These are phyloP conservation scores for Diversispora epigaea DNA, from an alignment of 192 early-diverging fungal species.

Conservation along the genomic window DNA sequence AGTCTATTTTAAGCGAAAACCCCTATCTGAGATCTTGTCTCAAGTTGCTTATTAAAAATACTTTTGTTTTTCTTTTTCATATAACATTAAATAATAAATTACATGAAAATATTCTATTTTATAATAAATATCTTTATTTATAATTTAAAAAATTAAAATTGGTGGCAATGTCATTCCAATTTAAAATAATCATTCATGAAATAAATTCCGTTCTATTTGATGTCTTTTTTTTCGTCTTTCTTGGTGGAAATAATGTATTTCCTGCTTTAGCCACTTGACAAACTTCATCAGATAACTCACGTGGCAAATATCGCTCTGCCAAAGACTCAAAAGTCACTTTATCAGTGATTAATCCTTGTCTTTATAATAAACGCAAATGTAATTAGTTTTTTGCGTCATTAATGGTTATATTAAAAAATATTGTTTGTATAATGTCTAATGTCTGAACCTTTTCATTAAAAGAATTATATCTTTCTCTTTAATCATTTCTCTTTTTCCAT, in stretches of 20 bases:
- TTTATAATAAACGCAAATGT: constrained; percentile 1
- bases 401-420: neutral
- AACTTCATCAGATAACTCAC: constrained; percentile 35
- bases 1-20: too few relatives aligned
- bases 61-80: too few relatives aligned
- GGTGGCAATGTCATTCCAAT: too few relatives aligned
- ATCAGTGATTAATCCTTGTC: constrained; percentile 31
- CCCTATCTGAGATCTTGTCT: too few relatives aligned
- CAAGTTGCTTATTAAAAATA: too few relatives aligned
- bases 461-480: constrained; percentile 31
- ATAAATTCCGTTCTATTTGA: neutral
- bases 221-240: neutral
- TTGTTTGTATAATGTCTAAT: neutral
- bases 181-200: too few relatives aligned
- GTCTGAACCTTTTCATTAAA: constrained; percentile 36
- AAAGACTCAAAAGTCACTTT: constrained; percentile 30
- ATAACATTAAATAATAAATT: too few relatives aligned
- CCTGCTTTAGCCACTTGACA: constrained; percentile 17
- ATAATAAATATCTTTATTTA: too few relatives aligned
- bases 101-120: too few relatives aligned
- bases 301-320: constrained; percentile 31
- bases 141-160: too few relatives aligned
- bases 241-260: constrained; percentile 28
- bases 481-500: constrained; percentile 27
- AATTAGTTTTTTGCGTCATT: neutral